Evolutionary conservation across 495 filamentous ascomycete species (phyloP).

Genomic region (Aspergillus sclerotioniger): DNA sequence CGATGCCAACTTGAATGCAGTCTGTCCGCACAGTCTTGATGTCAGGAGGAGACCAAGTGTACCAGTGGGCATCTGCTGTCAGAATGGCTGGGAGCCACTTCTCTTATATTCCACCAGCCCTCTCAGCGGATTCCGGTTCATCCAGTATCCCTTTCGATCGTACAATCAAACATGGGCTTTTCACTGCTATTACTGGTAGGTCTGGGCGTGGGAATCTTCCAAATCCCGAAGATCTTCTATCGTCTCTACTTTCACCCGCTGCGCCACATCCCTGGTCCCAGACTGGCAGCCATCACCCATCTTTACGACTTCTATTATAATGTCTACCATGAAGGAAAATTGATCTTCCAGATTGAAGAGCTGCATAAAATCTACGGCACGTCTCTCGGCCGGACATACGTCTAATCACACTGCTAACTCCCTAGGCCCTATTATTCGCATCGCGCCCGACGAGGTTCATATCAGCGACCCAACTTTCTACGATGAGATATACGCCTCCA

Average conservation of each 20-base stretch:
- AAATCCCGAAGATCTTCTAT: slow-evolving; percentile 4
- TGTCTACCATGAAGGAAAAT: slow-evolving; percentile 8
- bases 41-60: too few species aligned
- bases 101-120: too few species aligned
- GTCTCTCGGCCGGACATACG: neutral
- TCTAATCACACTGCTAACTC: neutral
- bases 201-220: neutral
- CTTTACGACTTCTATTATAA: slow-evolving; percentile 27
- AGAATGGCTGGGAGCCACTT: too few species aligned
- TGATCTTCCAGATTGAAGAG: slow-evolving; percentile 9
- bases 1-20: too few species aligned
- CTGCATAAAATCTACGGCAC: slow-evolving; percentile 17
- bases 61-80: too few species aligned
- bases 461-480: slow-evolving; percentile 18
- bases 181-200: too few species aligned
- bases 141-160: too few species aligned
- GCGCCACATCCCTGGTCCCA: slow-evolving; percentile 28
- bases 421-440: slow-evolving; percentile 23
- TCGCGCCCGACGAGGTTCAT: slow-evolving; percentile 23
- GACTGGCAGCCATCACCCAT: slow-evolving; percentile 25
- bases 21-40: too few species aligned
- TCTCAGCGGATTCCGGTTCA: too few species aligned
- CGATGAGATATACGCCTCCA: slow-evolving; percentile 17
- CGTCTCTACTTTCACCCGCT: slow-evolving; percentile 26
- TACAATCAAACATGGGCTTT: neutral